Percentiles rank a stretch among this genome's conserved stretches.
These are phyloP conservation scores for Avena atlantica DNA, from an alignment of 176 grass and related monocot species.

Conservation along the genomic window DNA sequence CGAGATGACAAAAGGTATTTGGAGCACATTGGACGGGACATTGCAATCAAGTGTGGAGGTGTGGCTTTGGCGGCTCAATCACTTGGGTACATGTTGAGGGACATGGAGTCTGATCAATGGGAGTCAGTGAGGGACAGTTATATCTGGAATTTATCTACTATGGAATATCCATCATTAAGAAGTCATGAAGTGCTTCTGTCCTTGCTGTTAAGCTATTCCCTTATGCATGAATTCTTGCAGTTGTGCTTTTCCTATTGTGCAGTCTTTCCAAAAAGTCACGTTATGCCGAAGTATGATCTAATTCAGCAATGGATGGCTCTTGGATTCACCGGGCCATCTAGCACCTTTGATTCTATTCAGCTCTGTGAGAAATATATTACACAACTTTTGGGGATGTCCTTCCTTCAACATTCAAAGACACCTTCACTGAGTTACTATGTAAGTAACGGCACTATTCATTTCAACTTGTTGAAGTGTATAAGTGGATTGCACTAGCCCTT, in stretches of 20 bases:
- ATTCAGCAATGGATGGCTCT: constrained; percentile 42
- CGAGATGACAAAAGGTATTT: background rate
- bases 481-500: too few relatives aligned
- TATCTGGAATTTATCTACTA: background rate
- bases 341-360: background rate
- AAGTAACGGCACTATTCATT: background rate
- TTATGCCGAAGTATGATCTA: constrained; percentile 35
- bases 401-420: background rate
- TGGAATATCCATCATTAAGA: background rate
- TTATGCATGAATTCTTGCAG: constrained; percentile 11
- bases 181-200: background rate
- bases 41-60: constrained; percentile 25
- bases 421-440: background rate
- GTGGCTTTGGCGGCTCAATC: constrained; percentile 37
- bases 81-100: background rate
- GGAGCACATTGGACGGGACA: background rate
- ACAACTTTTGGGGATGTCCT: constrained; percentile 19
- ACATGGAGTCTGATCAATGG: background rate
- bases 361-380: background rate
- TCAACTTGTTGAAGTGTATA: background rate
- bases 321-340: background rate
- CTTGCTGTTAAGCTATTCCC: background rate
- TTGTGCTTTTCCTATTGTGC: constrained; percentile 45
- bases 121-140: background rate
- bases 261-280: constrained; percentile 22